Evolutionary conservation across 108 stramenopile species (phyloP), one percentile per base, ranked within the genome.

Genomic region (Nannochloropsis gaditana): DNA sequence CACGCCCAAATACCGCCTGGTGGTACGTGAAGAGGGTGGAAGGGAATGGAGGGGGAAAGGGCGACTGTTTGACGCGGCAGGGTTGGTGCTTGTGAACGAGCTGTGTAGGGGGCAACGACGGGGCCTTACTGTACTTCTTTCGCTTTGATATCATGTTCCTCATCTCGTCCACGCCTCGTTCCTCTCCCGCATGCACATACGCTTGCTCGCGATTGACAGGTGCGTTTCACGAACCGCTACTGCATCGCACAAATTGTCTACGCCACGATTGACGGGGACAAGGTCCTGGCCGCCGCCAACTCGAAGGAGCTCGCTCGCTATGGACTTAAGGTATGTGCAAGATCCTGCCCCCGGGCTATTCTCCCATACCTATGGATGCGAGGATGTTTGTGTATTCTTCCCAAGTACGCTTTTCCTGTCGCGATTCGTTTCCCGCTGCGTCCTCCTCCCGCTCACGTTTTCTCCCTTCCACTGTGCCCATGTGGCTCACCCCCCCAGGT

Each of bases 171-270:
- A 31, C 31, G 31, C 31, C 31, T 31, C 31, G 31, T 31, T 31
- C 31, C 31, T 31, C 31, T 31, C 31, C 0, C 31, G 31, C 31
- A 1, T 31, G 31, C 31, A 1, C 31, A 31, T 31, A 31, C 31
- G 31, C 31, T 31, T 31, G 31, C 31, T 31, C 31, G 31, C 31
- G 31, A 31, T 31, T 31, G 31, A 31, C 0, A 31, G 31, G 31
- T 31, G 31, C 83, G 89, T 47, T 86, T 89, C 44, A 83, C 89
- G 79, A 89, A 89, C 86, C 47, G 83, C 45, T 83, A 94, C 86
- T 96, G 97, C 79, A 93, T 96, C 90, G 95, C 95, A 92, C 96
- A 98, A 92, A 94, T 99, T 85, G 95, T 95, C 80, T 98, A 96
- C 91, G 90, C 97, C 83, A 92, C 95, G 73, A 93, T 99, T 79